Percentiles rank a stretch among this genome's conserved stretches.
Evolutionary conservation across 2,329 filamentous ascomycete genomes (phyloP).

Genomic region (Aureobasidium sp.): DNA sequence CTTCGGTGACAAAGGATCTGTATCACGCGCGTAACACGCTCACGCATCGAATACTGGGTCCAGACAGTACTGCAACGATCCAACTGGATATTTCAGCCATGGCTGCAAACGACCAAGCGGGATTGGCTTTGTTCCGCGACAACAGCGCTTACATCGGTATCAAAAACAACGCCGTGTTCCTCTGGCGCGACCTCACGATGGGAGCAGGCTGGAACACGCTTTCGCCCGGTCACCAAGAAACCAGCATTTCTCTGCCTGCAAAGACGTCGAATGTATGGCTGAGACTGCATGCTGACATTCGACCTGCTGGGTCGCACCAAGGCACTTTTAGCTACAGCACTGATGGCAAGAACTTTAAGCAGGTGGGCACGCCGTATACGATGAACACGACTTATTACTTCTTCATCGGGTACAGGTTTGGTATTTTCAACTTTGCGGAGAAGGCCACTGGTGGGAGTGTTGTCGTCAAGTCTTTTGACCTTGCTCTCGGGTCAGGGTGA

Average conservation of each 20-base stretch:
- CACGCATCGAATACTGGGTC: constrained; percentile 37
- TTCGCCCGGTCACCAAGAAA: constrained; percentile 27
- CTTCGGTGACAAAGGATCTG: constrained; percentile 47
- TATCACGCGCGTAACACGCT: constrained; percentile 37
- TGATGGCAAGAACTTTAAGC: constrained; percentile 30
- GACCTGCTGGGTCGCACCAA: constrained; percentile 26
- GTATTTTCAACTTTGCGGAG: constrained; percentile 35
- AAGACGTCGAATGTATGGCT: constrained; percentile 28
- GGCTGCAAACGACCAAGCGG: constrained; percentile 46
- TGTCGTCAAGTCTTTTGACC: constrained; percentile 17
- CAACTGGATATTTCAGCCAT: constrained; percentile 44
- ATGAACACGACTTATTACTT: constrained; percentile 34
- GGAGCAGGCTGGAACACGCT: constrained; percentile 27
- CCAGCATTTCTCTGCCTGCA: constrained; percentile 20
- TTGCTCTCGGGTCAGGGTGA: not conserved
- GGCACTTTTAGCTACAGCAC: constrained; percentile 33
- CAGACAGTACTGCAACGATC: constrained; percentile 43
- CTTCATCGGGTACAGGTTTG: constrained; percentile 35
- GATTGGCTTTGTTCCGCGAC: constrained; percentile 49
- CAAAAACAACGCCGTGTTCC: constrained; percentile 32
- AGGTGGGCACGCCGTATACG: constrained; percentile 27
- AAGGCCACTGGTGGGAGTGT: constrained; percentile 29
- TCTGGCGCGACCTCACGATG: constrained; percentile 36
- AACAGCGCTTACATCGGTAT: constrained; percentile 37
- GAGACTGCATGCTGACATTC: constrained; percentile 31